phyloP scores from a whole-genome alignment of 164 flowering plant genomes.

The Pachysandra terminalis region DNA sequence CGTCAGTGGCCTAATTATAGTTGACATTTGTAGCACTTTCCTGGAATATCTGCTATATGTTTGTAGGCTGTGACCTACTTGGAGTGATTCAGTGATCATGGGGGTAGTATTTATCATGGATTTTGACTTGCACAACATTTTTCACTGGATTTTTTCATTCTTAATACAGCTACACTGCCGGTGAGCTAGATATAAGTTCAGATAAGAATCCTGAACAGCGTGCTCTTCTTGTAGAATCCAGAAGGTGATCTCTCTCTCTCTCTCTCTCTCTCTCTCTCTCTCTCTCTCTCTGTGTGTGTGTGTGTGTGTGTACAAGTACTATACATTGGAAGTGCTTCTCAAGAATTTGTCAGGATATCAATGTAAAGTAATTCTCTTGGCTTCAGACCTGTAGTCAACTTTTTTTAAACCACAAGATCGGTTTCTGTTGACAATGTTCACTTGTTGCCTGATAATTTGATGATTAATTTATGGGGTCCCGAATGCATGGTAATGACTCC shows the following conservation, averaged over 20 bases:
- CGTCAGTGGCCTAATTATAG: too few relatives aligned
- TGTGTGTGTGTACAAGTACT: too few relatives aligned
- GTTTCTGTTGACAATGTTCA: not conserved
- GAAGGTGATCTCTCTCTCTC: constrained; percentile 24
- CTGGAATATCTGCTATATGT: not conserved
- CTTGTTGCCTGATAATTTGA: too few relatives aligned
- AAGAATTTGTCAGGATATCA: not conserved
- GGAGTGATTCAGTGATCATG: not conserved
- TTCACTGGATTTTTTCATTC: not conserved
- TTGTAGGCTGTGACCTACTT: not conserved
- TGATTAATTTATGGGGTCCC: too few relatives aligned
- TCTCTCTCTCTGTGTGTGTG: too few relatives aligned
- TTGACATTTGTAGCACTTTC: not conserved
- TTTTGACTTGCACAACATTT: too few relatives aligned
- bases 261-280: too few relatives aligned
- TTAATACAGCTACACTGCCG: constrained; percentile 25
- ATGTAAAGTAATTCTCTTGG: not conserved
- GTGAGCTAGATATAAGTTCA: constrained; percentile 30
- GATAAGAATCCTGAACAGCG: constrained; percentile 30
- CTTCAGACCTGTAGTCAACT: not conserved
- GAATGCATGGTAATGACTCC: too few relatives aligned
- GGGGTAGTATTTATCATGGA: too few relatives aligned
- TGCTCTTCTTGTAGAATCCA: constrained; percentile 33
- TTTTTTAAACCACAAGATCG: not conserved
- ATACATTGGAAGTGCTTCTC: not conserved